Percentiles rank a stretch among this genome's conserved stretches.
Evolutionary conservation across 768 basidiomycete genomes (phyloP).

Genomic region (Auriscalpium microsporum): DNA sequence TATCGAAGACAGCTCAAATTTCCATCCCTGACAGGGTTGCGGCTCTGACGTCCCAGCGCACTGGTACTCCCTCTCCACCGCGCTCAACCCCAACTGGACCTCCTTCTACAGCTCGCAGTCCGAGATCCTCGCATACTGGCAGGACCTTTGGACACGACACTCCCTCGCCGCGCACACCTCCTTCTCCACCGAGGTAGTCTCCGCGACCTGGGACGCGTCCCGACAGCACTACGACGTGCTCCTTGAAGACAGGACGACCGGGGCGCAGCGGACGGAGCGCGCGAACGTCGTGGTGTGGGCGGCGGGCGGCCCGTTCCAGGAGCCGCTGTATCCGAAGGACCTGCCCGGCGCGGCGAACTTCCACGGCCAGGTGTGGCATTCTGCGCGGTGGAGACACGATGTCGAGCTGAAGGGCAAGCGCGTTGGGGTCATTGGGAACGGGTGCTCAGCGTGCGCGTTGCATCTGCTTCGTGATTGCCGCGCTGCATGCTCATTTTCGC

Average conservation of each 20-base stretch:
- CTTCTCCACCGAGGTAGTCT: constrained; percentile 21
- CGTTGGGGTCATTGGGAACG: constrained; percentile 27
- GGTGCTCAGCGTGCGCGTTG: constrained; percentile 19
- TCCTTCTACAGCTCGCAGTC: constrained; percentile 17
- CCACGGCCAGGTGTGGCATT: constrained; percentile 28
- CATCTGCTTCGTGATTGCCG: neutral
- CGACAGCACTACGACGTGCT: constrained; percentile 19
- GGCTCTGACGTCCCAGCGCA: constrained; percentile 19
- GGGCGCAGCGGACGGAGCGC: constrained; percentile 9
- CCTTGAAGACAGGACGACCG: constrained; percentile 15
- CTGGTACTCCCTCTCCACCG: constrained; percentile 23
- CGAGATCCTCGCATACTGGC: constrained; percentile 23
- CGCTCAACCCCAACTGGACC: constrained; percentile 21
- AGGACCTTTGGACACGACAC: constrained; percentile 13
- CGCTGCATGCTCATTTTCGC: neutral
- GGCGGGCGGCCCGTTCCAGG: constrained; percentile 16
- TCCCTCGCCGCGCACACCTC: constrained; percentile 15
- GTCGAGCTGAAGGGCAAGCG: constrained; percentile 19
- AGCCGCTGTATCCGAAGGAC: constrained; percentile 17
- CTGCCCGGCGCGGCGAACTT: constrained; percentile 27
- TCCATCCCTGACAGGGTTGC: constrained; percentile 18
- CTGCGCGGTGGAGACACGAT: constrained; percentile 20
- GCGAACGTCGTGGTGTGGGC: constrained; percentile 25
- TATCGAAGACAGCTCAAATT: neutral
- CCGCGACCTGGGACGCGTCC: constrained; percentile 21